Evolutionary conservation across 2,329 filamentous ascomycete species (phyloP).

Genomic region (Ceratocystis huliohia): DNA sequence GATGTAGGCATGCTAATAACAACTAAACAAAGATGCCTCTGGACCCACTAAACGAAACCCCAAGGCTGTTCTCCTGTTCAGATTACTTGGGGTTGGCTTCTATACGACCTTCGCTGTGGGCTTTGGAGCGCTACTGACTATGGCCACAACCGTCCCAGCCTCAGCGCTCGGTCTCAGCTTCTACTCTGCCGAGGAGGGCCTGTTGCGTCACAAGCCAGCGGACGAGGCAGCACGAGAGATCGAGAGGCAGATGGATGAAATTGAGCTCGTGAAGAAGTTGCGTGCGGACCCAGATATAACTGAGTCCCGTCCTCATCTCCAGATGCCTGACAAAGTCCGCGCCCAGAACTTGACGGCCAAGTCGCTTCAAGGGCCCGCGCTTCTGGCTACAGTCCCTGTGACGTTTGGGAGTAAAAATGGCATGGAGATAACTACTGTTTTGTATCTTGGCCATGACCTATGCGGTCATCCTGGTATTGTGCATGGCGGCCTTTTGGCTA

Average conservation of each 20-base stretch:
- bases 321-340: conserved; percentile 60
- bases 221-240: conserved; percentile 47
- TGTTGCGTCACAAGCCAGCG: conserved; percentile 48
- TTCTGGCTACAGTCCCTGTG: conserved; percentile 69
- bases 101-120: conserved; percentile 16
- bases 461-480: conserved; percentile 86
- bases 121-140: conserved; percentile 15
- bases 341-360: conserved; percentile 70
- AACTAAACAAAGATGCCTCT: neutral
- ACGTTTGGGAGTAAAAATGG: conserved; percentile 61
- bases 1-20: neutral
- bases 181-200: conserved; percentile 55
- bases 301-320: conserved; percentile 76
- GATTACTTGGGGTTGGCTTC: conserved; percentile 13
- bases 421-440: conserved; percentile 56
- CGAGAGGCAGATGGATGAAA: conserved; percentile 60
- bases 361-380: conserved; percentile 60
- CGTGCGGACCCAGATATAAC: conserved; percentile 52
- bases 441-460: conserved; percentile 58
- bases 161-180: conserved; percentile 24
- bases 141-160: conserved; percentile 20
- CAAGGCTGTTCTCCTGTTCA: conserved; percentile 11
- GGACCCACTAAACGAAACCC: conserved; percentile 9
- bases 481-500: conserved; percentile 81
- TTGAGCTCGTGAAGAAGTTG: conserved; percentile 59